Percentiles rank a stretch among this genome's conserved stretches.
phyloP scores from a whole-genome alignment of 2,329 filamentous ascomycete genomes.

The Aspergillus piperis region DNA sequence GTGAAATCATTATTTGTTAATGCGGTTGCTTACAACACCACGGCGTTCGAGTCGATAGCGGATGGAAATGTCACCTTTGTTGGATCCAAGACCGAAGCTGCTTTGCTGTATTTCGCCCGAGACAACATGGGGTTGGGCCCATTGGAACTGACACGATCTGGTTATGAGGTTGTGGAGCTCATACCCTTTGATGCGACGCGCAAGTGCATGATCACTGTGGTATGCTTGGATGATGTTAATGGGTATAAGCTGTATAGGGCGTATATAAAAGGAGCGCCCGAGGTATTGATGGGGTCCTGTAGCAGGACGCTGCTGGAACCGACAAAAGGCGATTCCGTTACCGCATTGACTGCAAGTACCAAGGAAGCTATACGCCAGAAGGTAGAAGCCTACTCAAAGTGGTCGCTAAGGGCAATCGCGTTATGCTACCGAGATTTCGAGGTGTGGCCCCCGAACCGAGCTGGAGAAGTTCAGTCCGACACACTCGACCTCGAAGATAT shows the following conservation, averaged over 20 bases:
- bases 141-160: slow-evolving; percentile 60
- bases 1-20: not conserved
- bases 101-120: slow-evolving; percentile 65
- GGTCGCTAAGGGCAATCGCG: slow-evolving; percentile 51
- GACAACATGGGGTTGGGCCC: slow-evolving; percentile 63
- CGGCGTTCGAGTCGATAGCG: slow-evolving; percentile 70
- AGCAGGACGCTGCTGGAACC: not conserved
- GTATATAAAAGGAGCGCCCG: slow-evolving; percentile 48
- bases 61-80: slow-evolving; percentile 65
- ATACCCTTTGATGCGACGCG: slow-evolving; percentile 72
- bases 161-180: slow-evolving; percentile 63
- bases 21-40: slow-evolving; percentile 48
- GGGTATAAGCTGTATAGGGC: slow-evolving; percentile 33
- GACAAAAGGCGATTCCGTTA: slow-evolving; percentile 35
- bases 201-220: slow-evolving; percentile 59
- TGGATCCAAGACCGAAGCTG: slow-evolving; percentile 74
- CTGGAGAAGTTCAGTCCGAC: slow-evolving; percentile 44
- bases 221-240: slow-evolving; percentile 24
- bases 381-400: slow-evolving; percentile 63
- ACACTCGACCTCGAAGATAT: slow-evolving; percentile 52
- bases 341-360: slow-evolving; percentile 22
- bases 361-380: slow-evolving; percentile 29
- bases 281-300: slow-evolving; percentile 37
- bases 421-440: slow-evolving; percentile 33
- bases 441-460: slow-evolving; percentile 44